Evolutionary conservation across 176 grass and related monocot species (phyloP), one percentile per base, ranked within the genome.

Genomic region (Oryza australiensis): DNA sequence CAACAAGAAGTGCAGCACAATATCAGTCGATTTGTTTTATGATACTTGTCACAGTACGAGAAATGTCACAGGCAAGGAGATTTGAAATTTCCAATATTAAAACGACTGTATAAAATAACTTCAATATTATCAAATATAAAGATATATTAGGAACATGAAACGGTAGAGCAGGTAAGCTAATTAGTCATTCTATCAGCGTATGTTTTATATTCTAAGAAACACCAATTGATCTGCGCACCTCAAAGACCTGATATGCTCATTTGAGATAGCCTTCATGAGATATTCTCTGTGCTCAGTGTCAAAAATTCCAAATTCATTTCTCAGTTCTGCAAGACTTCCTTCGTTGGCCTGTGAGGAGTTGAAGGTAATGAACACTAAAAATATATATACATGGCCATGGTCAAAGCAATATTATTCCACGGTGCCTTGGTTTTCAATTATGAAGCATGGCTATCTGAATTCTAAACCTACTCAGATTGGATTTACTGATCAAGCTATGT

Each of bases 261-360:
- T 85, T 77, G 84, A 87, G 84, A 82, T 81, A 30, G 86, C 66
- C 42, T 89, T 82, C 32, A 48, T 75, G 70, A 91, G 82, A 83
- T 85, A 89, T 42, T 93, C 83, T 78, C 49, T 60, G 34, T 93
- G 88, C 73, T 93, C 91, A 66, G 40, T 76, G 72, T 93, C 86
- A 33, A 69, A 84, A 89, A 91, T 88, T 80, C 77, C 91, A 66
- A 97, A 84, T 80, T 91, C 84, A 28, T 87, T 91, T 73, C 94
- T 91, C 32, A 93, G 63, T 73, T 89, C 81, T 49, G 70, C 65
- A 48, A 97, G 89, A 85, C 88, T 82, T 62, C 51, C 38, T 76
- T 70, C 22, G 37, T 65, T 89, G 45, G 33, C 84, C 87, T 89
- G 88, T 68, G 73, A 89, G 46, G 82, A 72, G 62, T 49, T 33